Base-by-base conservation (phyloP, 1,284 basidiomycete species). In the Laetiporus sulphureus region DNA sequence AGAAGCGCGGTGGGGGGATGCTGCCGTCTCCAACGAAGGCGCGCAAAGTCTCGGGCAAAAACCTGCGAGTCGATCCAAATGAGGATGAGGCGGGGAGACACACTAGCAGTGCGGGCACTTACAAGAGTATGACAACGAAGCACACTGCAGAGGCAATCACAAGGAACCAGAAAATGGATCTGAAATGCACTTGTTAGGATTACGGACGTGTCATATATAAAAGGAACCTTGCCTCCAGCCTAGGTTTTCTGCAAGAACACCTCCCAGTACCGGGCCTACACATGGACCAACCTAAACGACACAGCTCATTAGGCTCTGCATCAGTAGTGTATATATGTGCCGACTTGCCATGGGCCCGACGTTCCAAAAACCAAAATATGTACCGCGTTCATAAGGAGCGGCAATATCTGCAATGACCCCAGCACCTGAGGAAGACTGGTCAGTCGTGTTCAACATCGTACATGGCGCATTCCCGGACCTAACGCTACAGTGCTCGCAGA, bases 131-230 rank as follows among this genome's bases (percentile, higher is more conserved):
- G 24, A 69, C 56, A 5, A 83, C 30, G 22, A 77, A 64, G 51
- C 78, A 79, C 4, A 65, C 48, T 1, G 67, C 74, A 5, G 80
- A 68, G 0, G 73, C 56, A 3, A 87, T 88, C 41, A 72, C 73
- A 6, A 90, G 61, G 54, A 90, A 84, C 84, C 84, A 90, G 57
- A 91, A 91, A 19, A 90, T 83, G 2, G 83, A 69, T 52, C 85
- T 80, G 36, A 18, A 12, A 45, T n/a, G 1, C 42, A 31, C 6
- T 19, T 11, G 10, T 19, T 42, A 21, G 33, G 22, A 7, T 7
- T 7, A 27, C 20, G 11, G 7, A 22, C 32, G 18, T 12, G 13
- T 4, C n/a, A 12, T 4, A 11, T 30, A 25, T 5, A 18, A n/a
- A 15, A n/a, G 12, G 12, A 16, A 15, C 36, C 64, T 38, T 41